These are phyloP conservation scores for Curvularia sp. DNA, from an alignment of 2,329 filamentous ascomycete species.

Conservation along the genomic window DNA sequence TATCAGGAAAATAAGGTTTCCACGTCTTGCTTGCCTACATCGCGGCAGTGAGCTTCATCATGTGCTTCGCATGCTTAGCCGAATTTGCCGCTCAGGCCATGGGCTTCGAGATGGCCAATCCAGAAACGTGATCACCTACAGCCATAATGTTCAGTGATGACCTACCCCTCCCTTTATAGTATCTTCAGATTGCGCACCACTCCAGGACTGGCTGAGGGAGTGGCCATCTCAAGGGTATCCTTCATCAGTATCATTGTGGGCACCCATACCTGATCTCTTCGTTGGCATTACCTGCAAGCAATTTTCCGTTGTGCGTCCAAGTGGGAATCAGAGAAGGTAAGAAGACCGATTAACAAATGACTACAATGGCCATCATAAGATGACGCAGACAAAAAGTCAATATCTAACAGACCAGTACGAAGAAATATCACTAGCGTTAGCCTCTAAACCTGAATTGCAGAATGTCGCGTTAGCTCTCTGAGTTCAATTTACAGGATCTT, in stretches of 20 bases:
- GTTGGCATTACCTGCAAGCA: not conserved
- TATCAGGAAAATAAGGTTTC: not conserved
- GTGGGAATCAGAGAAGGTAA: not conserved
- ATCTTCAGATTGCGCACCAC: conserved; percentile 10
- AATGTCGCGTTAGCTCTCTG: not conserved
- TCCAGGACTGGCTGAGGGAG: not conserved
- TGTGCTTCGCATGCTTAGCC: conserved; percentile 29
- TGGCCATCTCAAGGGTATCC: not conserved
- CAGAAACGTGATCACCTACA: not conserved
- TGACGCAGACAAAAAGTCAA: not conserved
- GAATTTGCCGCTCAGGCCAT: conserved; percentile 15
- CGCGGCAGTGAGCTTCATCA: conserved; percentile 23
- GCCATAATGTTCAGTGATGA: not conserved
- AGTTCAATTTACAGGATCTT: not conserved
- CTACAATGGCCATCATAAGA: not conserved
- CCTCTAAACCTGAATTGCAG: not conserved
- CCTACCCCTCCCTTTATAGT: conserved; percentile 9
- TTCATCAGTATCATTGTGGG: not conserved
- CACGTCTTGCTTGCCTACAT: not conserved
- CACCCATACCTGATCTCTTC: not conserved
- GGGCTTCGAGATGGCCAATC: conserved; percentile 7
- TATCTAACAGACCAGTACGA: not conserved
- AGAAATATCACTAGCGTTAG: not conserved
- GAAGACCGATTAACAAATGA: not conserved
- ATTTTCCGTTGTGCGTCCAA: not conserved